A percentile compares a stretch with the other conserved stretches of the same genome.
phyloP scores from a whole-genome alignment of 441 rosid genomes.

The Euphorbia schlechtendalii region DNA sequence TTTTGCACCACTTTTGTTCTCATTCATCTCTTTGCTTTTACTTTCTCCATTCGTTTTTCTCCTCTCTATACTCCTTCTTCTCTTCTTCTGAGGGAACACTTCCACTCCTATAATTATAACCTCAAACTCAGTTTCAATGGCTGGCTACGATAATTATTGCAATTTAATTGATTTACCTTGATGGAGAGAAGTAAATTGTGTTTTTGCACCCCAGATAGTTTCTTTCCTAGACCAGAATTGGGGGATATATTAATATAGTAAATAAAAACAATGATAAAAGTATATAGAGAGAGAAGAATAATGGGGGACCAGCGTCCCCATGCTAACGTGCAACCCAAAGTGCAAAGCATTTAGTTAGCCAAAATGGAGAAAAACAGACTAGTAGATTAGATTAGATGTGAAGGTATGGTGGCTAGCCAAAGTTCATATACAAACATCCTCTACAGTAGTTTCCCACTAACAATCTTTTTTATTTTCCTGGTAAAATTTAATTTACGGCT shows the following conservation, averaged over 20 bases:
- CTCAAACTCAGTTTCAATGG: background rate
- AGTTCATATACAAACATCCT: constrained; percentile 32
- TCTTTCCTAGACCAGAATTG: constrained; percentile 39
- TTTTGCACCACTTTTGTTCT: too few species aligned
- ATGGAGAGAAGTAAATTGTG: constrained; percentile 21
- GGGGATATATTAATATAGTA: background rate
- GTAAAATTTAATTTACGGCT: constrained; percentile 26
- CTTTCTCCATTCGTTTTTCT: constrained; percentile 19
- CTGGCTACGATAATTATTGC: background rate
- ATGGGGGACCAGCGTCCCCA: constrained; percentile 72
- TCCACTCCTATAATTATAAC: too few species aligned
- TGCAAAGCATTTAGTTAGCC: constrained; percentile 26
- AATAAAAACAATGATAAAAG: constrained; percentile 9
- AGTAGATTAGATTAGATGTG: constrained; percentile 30
- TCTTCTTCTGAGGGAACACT: constrained; percentile 55
- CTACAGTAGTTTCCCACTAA: constrained; percentile 42
- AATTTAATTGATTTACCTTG: constrained; percentile 29
- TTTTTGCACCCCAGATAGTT: constrained; percentile 7
- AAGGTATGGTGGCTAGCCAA: constrained; percentile 49
- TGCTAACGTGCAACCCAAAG: constrained; percentile 74
- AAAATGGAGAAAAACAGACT: constrained; percentile 16
- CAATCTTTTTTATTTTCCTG: constrained; percentile 12
- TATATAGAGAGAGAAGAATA: constrained; percentile 9
- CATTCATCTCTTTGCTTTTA: constrained; percentile 15
- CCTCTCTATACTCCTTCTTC: constrained; percentile 39